Evolutionary conservation across 257 asterid species (phyloP), one percentile per base, ranked within the genome.

Genomic region (Lavandula angustifolia): DNA sequence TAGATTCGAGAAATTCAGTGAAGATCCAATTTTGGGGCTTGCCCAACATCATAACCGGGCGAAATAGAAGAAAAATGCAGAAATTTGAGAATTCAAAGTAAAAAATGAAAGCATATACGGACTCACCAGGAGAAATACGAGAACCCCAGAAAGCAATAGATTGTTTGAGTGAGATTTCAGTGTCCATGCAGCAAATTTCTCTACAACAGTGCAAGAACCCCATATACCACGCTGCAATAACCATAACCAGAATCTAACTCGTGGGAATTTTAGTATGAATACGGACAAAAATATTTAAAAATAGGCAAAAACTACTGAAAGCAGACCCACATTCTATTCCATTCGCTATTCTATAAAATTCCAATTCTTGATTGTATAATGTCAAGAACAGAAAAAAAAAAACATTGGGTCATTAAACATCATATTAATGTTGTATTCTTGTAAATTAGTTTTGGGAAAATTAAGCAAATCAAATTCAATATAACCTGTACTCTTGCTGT

Each of bases 401-500:
- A 67, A 29, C 4, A 35, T 56, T 56, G 27, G 48, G 17, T 4
- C 16, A 17, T 37, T 58, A 41, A 9, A 1, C 8, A 35, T 0
- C 6, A 7, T 46, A 13, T 2, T n/a, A n/a, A n/a, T n/a, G n/a
- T n/a, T n/a, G n/a, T n/a, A n/a, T 55, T 13, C 4, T 1, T 14
- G 35, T 14, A 11, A 55, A 34, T n/a, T 34, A 56, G 32, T 38
- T 54, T 54, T 44, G 44, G 67, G 55, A 60, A 55, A 55, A 46
- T 60, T 55, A 42, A 67, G 68, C 31, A 73, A 72, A 77, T 64
- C 33, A 49, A 55, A 48, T 38, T 49, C 44, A 22, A 75, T 41
- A 64, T 55, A 62, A 73, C 77, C 62, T 79, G 79, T 72, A 76
- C 75, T 80, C 73, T 81, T 76, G 85, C 81, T 70, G n/a, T 50